Evolutionary conservation across 306 rosid genomes (phyloP).

Genomic region (Lotus japonicus): DNA sequence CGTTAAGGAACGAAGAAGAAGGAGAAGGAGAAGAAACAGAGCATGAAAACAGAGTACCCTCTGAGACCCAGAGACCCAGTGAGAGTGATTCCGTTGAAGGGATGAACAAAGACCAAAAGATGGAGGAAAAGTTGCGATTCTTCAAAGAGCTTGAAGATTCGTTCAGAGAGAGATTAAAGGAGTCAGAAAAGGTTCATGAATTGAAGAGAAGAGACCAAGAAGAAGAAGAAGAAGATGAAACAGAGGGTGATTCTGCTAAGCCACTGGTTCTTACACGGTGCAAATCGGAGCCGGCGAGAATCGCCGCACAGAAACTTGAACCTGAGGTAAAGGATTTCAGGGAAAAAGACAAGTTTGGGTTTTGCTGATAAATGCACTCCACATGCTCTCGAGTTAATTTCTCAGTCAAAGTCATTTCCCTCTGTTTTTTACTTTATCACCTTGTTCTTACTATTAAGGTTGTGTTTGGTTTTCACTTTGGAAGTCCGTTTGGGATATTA

Average conservation of each 20-base stretch:
- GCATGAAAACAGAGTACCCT: conserved; percentile 12
- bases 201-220: conserved; percentile 19
- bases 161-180: conserved; percentile 22
- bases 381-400: conserved; percentile 38
- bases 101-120: conserved; percentile 6
- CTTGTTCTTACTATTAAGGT: neutral
- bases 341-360: conserved; percentile 36
- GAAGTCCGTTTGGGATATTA: no score
- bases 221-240: neutral
- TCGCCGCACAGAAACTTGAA: conserved; percentile 28
- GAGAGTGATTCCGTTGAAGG: conserved; percentile 34
- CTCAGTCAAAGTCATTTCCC: neutral
- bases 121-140: conserved; percentile 28
- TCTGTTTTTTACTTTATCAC: neutral
- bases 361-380: conserved; percentile 27
- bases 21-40: conserved; percentile 32
- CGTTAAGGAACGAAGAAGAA: conserved; percentile 25
- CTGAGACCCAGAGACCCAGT: conserved; percentile 20
- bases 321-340: conserved; percentile 29
- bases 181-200: conserved; percentile 24
- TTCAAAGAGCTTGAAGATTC: conserved; percentile 35
- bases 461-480: no score
- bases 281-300: conserved; percentile 79
- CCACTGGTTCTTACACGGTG: conserved; percentile 66
- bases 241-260: conserved; percentile 9